Conservation (phyloP, 2,329 filamentous ascomycete genomes). For the Exophiala aquamarina region DNA sequence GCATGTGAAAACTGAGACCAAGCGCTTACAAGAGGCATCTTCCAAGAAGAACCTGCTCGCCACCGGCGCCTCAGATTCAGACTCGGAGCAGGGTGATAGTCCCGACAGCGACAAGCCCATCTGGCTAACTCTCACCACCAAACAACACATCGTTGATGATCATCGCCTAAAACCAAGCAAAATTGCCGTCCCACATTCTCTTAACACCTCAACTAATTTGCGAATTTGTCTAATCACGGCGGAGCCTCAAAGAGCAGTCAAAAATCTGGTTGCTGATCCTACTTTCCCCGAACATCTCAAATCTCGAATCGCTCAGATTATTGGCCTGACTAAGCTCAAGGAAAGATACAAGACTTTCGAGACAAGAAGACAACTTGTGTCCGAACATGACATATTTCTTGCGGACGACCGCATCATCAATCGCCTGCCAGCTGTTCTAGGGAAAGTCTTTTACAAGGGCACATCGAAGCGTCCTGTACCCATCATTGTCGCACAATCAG, state of each 20-base stretch:
- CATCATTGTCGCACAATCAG: slow-evolving; percentile 66
- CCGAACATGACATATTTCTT: slow-evolving; percentile 90
- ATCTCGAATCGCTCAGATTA: slow-evolving; percentile 70
- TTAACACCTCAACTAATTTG: slow-evolving; percentile 65
- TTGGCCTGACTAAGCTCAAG: slow-evolving; percentile 83
- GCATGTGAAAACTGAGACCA: slow-evolving; percentile 54
- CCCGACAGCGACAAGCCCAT: slow-evolving; percentile 55
- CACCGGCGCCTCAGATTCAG: slow-evolving; percentile 44
- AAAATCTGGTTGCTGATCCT: slow-evolving; percentile 76
- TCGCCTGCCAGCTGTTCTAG: slow-evolving; percentile 72
- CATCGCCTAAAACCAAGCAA: slow-evolving; percentile 80
- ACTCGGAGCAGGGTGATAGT: slow-evolving; percentile 46
- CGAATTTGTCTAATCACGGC: slow-evolving; percentile 86
- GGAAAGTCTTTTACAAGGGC: slow-evolving; percentile 88
- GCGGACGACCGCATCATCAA: slow-evolving; percentile 82
- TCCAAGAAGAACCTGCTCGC: slow-evolving; percentile 57
- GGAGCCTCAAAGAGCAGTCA: slow-evolving; percentile 80
- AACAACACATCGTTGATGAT: slow-evolving; percentile 70
- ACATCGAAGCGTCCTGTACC: slow-evolving; percentile 85
- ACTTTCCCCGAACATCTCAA: slow-evolving; percentile 68
- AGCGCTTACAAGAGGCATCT: slow-evolving; percentile 48
- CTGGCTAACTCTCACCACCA: slow-evolving; percentile 64
- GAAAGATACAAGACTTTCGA: slow-evolving; percentile 89
- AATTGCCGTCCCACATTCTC: slow-evolving; percentile 73
- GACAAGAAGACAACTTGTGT: slow-evolving; percentile 74